Evolutionary conservation across 768 basidiomycete genomes (phyloP).

Genomic region (Guyanaporus albipodus): DNA sequence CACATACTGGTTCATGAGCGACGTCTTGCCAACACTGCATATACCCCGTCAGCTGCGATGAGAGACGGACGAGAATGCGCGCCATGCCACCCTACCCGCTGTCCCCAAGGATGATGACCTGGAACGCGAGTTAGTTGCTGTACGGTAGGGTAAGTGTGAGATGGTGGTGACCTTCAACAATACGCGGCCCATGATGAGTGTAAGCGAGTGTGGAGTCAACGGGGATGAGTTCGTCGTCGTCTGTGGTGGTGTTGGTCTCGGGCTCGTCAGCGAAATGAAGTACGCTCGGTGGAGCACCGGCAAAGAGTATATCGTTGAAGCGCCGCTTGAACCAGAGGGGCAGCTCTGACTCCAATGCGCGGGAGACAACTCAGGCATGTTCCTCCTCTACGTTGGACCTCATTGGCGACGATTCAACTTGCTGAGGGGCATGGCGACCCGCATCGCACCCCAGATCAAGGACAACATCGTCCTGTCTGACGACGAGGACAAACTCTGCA

Average conservation of each 20-base stretch:
- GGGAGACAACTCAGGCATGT: neutral
- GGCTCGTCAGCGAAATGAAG: conserved; percentile 4
- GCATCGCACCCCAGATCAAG: conserved; percentile 30
- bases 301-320: conserved; percentile 16
- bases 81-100: conserved; percentile 64
- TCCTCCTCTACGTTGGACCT: conserved; percentile 2
- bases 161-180: conserved; percentile 64
- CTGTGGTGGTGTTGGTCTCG: conserved; percentile 11
- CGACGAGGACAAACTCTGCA: conserved; percentile 65
- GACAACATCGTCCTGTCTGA: conserved; percentile 55
- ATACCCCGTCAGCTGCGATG: conserved; percentile 2
- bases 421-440: conserved; percentile 30
- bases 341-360: neutral
- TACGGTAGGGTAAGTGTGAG: neutral
- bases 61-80: conserved; percentile 6
- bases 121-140: conserved; percentile 10
- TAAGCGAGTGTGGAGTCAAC: neutral
- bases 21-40: conserved; percentile 93
- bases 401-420: conserved; percentile 8
- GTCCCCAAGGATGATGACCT: conserved; percentile 99
- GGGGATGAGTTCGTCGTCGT: conserved; percentile 2
- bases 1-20: conserved; percentile 99
- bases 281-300: conserved; percentile 19
- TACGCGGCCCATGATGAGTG: conserved; percentile 68
- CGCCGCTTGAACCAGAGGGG: conserved; percentile 23